These are phyloP conservation scores for Calonectria crousiana DNA, from an alignment of 2,329 filamentous ascomycete genomes.

Conservation along the genomic window DNA sequence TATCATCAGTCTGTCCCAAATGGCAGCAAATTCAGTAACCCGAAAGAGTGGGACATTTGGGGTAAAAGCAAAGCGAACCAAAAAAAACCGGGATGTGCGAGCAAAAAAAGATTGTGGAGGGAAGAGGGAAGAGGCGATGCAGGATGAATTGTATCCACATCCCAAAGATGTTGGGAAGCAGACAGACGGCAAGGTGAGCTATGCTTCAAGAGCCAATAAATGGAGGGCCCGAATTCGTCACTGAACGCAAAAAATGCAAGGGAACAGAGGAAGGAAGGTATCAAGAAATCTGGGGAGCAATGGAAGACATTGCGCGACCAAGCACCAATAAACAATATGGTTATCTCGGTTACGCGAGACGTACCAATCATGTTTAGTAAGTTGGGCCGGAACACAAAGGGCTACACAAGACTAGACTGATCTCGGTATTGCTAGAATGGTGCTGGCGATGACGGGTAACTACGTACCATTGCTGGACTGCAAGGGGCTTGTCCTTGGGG, in stretches of 20 bases:
- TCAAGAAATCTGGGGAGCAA: not conserved
- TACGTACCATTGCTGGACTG: slow-evolving; percentile 88
- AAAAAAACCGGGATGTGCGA: not conserved
- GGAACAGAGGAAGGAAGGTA: not conserved
- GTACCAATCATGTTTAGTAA: not conserved
- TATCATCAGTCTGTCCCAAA: slow-evolving; percentile 19
- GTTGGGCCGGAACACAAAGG: not conserved
- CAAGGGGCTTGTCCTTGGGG: slow-evolving; percentile 82
- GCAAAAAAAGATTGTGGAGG: not conserved
- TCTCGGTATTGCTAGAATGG: not conserved
- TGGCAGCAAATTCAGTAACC: not conserved
- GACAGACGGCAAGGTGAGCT: not conserved
- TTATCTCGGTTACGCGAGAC: not conserved
- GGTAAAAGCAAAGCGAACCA: not conserved
- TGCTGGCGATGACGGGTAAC: not conserved
- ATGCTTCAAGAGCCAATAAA: not conserved
- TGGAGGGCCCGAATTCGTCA: not conserved
- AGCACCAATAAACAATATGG: not conserved
- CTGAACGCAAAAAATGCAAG: not conserved
- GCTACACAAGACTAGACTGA: not conserved
- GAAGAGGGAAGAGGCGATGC: not conserved
- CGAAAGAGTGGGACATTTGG: not conserved
- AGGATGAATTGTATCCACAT: not conserved
- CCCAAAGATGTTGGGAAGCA: not conserved
- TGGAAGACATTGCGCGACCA: not conserved